Evolutionary conservation across 805 yeast species (phyloP).

Genomic region (Kluyveromyces siamensis): DNA sequence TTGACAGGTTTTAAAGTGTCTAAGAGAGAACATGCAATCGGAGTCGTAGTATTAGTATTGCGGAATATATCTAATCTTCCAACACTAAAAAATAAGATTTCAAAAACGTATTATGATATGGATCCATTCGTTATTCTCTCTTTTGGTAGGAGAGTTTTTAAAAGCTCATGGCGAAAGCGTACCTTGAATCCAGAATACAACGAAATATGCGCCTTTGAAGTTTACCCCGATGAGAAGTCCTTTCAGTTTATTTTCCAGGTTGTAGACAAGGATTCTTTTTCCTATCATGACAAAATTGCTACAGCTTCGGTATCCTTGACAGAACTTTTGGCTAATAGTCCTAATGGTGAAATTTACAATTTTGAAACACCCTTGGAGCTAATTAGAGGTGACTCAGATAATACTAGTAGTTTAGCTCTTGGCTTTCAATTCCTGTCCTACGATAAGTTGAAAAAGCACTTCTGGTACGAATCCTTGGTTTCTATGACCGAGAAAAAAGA

Average conservation of each 20-base stretch:
- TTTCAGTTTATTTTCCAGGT: conserved; percentile 65
- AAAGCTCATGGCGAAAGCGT: conserved; percentile 80
- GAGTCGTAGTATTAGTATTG: conserved; percentile 72
- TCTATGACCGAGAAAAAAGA: conserved; percentile 5
- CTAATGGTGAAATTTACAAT: conserved; percentile 26
- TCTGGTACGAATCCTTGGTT: conserved; percentile 53
- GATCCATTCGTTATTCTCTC: conserved; percentile 93
- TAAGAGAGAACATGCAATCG: conserved; percentile 33
- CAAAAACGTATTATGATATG: conserved; percentile 76
- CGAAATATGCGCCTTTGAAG: conserved; percentile 72
- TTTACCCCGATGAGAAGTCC: conserved; percentile 53
- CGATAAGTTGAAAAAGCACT: conserved; percentile 48
- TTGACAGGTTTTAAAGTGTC: conserved; percentile 19
- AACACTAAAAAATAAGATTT: conserved; percentile 51
- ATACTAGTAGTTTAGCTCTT: conserved; percentile 36
- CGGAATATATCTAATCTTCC: conserved; percentile 71
- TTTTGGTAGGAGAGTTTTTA: conserved; percentile 78
- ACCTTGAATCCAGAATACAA: conserved; percentile 74
- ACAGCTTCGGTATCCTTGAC: conserved; percentile 46
- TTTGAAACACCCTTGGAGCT: conserved; percentile 22
- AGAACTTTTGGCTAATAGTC: conserved; percentile 33
- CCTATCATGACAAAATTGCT: conserved; percentile 80
- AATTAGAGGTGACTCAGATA: conserved; percentile 17
- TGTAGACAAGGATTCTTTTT: conserved; percentile 74
- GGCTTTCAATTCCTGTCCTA: conserved; percentile 63